Base-by-base conservation (phyloP, 1,139 yeast genomes). In the Nakaseomyces nivariensis region DNA sequence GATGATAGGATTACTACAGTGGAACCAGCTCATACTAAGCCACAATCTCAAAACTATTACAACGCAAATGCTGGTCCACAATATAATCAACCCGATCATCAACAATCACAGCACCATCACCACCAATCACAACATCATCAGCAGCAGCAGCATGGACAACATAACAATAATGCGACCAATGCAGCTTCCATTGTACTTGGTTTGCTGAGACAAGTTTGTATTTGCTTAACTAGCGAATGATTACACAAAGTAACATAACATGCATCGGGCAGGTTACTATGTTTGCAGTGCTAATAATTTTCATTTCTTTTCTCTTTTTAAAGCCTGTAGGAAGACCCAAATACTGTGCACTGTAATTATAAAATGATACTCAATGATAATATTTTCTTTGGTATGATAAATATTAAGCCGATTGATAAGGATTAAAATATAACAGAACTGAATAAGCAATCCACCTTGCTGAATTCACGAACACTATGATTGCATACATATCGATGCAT, bases 21-120 rank as follows among this genome's bases (percentile, higher is more conserved):
- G 10, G 44, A 41, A 17, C 34, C 33, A n/a, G 37, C 48, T n/a
- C 48, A 46, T 10, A 33, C 38, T 1, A 29, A 46, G n/a, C 37
- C 43, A 1, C 44, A 37, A 11, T 11, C 33, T 11, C 26, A 27
- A 10, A 45, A 37, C 25, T 17, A 37, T 10, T 34, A 36, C 34
- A 7, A 37, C 26, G 17, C 31, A 22, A 22, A 45, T 24, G 40
- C 27, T 25, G 42, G 11, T 4, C 42, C 42, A 11, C 42, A 38
- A 25, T 38, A 38, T 38, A 13, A 10, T 7, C n/a, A 41, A 26
- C 44, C 34, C 13, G 25, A 44, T 13, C 48, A 46, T 22, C 31
- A 6, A 29, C 31, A 33, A 41, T 24, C 37, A 32, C 17, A 22
- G 11, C 34, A 7, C 10, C 36, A 32, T 27, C 46, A 31, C 13